Conservation (phyloP, 345 rosid genomes). For the Sonneratia caseolaris region DNA sequence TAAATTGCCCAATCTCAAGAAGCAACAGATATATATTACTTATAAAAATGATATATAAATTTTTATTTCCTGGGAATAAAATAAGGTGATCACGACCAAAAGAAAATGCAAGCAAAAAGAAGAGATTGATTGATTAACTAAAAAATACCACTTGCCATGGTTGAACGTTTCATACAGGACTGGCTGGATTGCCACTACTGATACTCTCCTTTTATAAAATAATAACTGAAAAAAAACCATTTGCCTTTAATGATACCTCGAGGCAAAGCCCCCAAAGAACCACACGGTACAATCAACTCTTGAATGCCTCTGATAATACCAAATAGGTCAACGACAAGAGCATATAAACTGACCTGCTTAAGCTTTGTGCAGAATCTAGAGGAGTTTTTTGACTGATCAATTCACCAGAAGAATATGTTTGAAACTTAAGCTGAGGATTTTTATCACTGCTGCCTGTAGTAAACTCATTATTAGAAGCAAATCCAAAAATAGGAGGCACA, state of each 20-base stretch:
- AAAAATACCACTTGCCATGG: not conserved
- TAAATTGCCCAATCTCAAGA: too few species aligned
- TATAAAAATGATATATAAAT: not conserved
- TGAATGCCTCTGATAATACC: not conserved
- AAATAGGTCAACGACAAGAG: not conserved
- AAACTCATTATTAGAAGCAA: constrained; percentile 15
- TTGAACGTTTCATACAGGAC: too few species aligned
- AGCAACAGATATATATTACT: not conserved
- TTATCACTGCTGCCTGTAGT: constrained; percentile 14
- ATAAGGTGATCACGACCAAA: too few species aligned
- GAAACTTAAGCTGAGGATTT: constrained; percentile 13
- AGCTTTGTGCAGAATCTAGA: constrained; percentile 14
- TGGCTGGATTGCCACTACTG: too few species aligned
- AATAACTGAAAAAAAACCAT: not conserved
- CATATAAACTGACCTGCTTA: constrained; percentile 31
- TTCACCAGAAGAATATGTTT: constrained; percentile 17
- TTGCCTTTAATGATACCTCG: not conserved
- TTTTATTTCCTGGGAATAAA: not conserved
- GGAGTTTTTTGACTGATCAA: constrained; percentile 14
- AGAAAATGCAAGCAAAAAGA: too few species aligned
- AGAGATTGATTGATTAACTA: not conserved
- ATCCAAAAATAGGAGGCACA: constrained; percentile 13
- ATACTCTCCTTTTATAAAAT: too few species aligned
- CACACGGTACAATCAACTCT: not conserved
- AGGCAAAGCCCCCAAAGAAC: not conserved